Evolutionary conservation across 2,329 filamentous ascomycete genomes (phyloP), one percentile per base, ranked within the genome.

Genomic region (Xylariaceae sp.): DNA sequence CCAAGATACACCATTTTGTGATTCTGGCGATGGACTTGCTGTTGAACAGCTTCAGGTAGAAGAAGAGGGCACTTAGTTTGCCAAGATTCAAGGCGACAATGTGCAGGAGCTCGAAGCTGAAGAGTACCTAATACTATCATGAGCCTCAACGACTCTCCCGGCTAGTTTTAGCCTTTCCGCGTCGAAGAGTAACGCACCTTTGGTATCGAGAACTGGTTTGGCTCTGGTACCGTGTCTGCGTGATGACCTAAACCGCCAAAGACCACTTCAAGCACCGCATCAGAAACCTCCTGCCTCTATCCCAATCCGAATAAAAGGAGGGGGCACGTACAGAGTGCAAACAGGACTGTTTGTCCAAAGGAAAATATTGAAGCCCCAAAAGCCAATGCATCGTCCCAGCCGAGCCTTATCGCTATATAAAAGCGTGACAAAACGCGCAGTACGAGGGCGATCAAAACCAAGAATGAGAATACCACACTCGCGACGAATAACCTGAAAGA

Each of bases 61-160:
- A 60, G 45, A 49, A 57, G 6, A 60, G 41, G 4, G 60, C 60
- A 30, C 60, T 62, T n/a, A 62, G 26, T 55, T 62, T 62, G 44
- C 52, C 58, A 10, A 56, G 29, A 29, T 60, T 60, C 27, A 60
- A 39, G 24, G 52, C 53, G 18, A 62, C 13, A n/a, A 62, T 53
- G 32, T 62, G 58, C 9, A 62, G 46, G 8, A 62, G 46, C 41
- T 62, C 60, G 30, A 59, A 62, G 35, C 47, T 53, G 30, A 62
- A 62, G n/a, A 60, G 50, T 18, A 62, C 36, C 59, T 62, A 37
- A 16, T 9, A 23, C 18, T 13, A 10, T 16, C 9, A 39, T 51
- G 15, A 51, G 40, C 20, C 16, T 48, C 11, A 13, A 35, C 13
- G 15, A 26, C 36, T 26, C 23, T 7, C 2, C 13, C 29, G 18